Evolutionary conservation across 306 rosid genomes (phyloP).

Genomic region (Mimosa pudica): DNA sequence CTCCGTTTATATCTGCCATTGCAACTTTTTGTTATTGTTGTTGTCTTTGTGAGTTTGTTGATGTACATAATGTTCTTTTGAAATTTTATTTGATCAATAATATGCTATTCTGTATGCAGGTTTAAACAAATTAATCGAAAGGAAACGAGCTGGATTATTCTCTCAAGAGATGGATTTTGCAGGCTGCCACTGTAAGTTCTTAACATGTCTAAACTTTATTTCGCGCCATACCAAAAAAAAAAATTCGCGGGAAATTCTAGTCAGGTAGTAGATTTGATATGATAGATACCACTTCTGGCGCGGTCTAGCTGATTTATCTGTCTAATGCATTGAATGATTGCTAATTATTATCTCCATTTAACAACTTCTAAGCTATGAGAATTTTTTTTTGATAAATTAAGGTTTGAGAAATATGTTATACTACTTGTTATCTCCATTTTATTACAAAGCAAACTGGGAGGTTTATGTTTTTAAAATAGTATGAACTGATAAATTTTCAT

Average conservation of each 20-base stretch:
- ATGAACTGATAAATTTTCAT: too few species aligned
- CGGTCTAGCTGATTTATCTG: neutral
- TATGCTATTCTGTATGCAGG: constrained; percentile 38
- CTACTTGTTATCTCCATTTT: too few species aligned
- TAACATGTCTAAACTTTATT: neutral
- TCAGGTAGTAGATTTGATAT: too few species aligned
- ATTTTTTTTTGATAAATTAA: too few species aligned
- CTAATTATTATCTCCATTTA: too few species aligned
- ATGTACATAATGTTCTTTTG: neutral
- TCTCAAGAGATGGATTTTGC: constrained; percentile 3
- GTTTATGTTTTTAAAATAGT: too few species aligned
- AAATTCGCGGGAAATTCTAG: neutral
- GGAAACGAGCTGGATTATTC: neutral
- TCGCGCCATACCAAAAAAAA: too few species aligned
- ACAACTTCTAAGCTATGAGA: too few species aligned
- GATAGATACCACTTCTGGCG: neutral
- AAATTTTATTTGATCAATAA: neutral
- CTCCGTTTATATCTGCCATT: constrained; percentile 8
- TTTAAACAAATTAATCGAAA: constrained; percentile 21
- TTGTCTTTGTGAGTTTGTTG: neutral
- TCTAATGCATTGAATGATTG: neutral
- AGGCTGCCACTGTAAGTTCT: neutral
- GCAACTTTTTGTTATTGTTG: neutral
- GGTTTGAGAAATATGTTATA: too few species aligned
- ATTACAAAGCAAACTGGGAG: too few species aligned